These are phyloP conservation scores for Nitzschia sp. DNA, from an alignment of 108 stramenopile genomes.

Conservation along the genomic window DNA sequence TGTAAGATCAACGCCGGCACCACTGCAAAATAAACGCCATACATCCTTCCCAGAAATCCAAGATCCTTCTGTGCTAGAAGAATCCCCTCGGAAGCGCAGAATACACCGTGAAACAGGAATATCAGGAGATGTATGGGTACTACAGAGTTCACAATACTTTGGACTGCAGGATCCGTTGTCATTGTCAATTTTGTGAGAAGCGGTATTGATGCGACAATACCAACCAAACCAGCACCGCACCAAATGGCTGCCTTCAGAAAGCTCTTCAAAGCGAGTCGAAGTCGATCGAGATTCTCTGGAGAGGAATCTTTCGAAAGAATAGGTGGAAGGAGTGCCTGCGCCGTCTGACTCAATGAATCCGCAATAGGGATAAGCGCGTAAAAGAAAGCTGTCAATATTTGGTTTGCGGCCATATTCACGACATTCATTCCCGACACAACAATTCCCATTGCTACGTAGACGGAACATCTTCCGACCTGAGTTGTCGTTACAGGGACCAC, in stretches of 20 bases:
- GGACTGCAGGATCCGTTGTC: slow-evolving; percentile 69
- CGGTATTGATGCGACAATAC: slow-evolving; percentile 55
- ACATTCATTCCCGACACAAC: slow-evolving; percentile 73
- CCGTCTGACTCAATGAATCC: slow-evolving; percentile 74
- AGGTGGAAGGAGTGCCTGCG: slow-evolving; percentile 75
- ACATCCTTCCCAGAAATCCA: slow-evolving; percentile 68
- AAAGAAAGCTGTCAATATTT: slow-evolving; percentile 73
- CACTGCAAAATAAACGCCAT: slow-evolving; percentile 63
- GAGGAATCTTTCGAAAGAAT: slow-evolving; percentile 28
- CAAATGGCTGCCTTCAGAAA: slow-evolving; percentile 67
- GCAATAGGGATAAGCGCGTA: slow-evolving; percentile 76
- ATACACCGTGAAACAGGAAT: slow-evolving; percentile 65
- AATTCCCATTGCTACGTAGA: slow-evolving; percentile 83
- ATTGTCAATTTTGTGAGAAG: slow-evolving; percentile 52
- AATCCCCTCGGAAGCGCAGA: slow-evolving; percentile 72
- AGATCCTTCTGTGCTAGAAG: slow-evolving; percentile 82
- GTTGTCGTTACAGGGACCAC: slow-evolving; percentile 79
- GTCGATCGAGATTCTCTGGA: slow-evolving; percentile 45
- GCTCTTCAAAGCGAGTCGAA: slow-evolving; percentile 50
- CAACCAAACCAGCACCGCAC: slow-evolving; percentile 62
- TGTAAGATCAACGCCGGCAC: slow-evolving; percentile 79
- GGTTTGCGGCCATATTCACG: slow-evolving; percentile 78
- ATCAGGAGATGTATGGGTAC: slow-evolving; percentile 58
- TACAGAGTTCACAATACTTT: slow-evolving; percentile 54
- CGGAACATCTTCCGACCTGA: slow-evolving; percentile 71